Percentiles rank a stretch among this genome's conserved stretches.
phyloP scores from a whole-genome alignment of 192 early-diverging fungal species.

The Backusella liffmaniae region DNA sequence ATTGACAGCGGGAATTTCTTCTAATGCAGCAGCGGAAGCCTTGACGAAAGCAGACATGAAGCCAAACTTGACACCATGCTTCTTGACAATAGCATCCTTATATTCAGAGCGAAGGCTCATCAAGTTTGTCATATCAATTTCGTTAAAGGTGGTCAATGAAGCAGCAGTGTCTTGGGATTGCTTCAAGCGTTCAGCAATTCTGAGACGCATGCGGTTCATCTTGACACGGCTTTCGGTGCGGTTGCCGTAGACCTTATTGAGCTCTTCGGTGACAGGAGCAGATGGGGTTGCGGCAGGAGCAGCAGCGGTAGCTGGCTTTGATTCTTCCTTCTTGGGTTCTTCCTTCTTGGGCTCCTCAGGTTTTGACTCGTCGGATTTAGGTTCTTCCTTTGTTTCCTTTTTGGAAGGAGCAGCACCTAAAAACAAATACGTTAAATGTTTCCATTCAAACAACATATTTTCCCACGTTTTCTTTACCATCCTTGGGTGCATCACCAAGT shows the following conservation, averaged over 20 bases:
- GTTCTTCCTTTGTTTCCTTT: slow-evolving; percentile 28
- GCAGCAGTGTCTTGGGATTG: slow-evolving; percentile 96
- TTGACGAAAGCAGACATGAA: slow-evolving; percentile 99
- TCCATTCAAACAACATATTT: background rate
- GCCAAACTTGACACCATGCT: slow-evolving; percentile 94
- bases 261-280: slow-evolving; percentile 13
- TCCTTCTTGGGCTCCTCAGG: slow-evolving; percentile 43
- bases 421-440: background rate
- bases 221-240: slow-evolving; percentile 59
- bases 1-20: slow-evolving; percentile 92
- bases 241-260: slow-evolving; percentile 17
- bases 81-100: slow-evolving; percentile 93
- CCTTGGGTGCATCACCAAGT: slow-evolving; percentile 63
- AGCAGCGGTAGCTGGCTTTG: slow-evolving; percentile 36
- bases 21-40: slow-evolving; percentile 81
- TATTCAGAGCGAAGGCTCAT: slow-evolving; percentile 90
- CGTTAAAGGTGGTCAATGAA: slow-evolving; percentile 98
- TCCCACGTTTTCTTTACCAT: slow-evolving; percentile 37
- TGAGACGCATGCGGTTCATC: slow-evolving; percentile 97
- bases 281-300: slow-evolving; percentile 29
- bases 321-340: slow-evolving; percentile 33
- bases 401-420: slow-evolving; percentile 27
- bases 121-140: slow-evolving; percentile 97
- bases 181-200: slow-evolving; percentile 94
- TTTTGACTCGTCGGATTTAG: slow-evolving; percentile 35